Evolutionary conservation across 257 asterid species (phyloP), one percentile per base, ranked within the genome.

Genomic region (Cinchona pubescens): DNA sequence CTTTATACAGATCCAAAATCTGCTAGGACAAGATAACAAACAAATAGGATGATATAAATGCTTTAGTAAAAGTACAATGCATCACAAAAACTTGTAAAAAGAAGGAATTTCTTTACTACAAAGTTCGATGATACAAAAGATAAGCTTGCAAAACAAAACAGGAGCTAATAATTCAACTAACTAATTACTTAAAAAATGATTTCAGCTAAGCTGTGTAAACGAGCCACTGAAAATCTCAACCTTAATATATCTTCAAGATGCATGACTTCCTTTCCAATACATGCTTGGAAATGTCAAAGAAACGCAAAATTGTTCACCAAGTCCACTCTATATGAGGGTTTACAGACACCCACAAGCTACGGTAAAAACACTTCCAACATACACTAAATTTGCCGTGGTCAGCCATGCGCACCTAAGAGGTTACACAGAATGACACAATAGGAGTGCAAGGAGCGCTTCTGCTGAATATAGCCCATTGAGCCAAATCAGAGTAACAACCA

Each of bases 1-100:
- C 96, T 78, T 88, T 88, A 73, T 94, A 94, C 29, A 80, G 91
- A 85, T 94, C 97, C 88, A 94, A 79, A 78, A 94, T 89, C 98
- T 94, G 79, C 82, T 80, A 68, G 4, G 60, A 59, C 76, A 48
- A 53, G 46, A 32, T 69, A 78, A 67, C 55, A 65, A 23, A 67
- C 32, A 55, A 43, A 32, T 61, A 25, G 72, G n/a, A n/a, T n/a
- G 72, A 80, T 25, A 70, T 70, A 27, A 70, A 60, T 18, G 27
- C 25, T 2, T 29, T n/a, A 48, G 34, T 58, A 11, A n/a, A n/a
- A 58, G 16, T 25, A 58, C 6, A 58, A 58, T 58, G 34, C 43
- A 29, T n/a, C 2, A 35, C 27, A 70, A 43, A 3, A 34, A 62
- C 68, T 37, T 35, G 6, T 37, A 37, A 14, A 23, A 37, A 35